Base-by-base conservation (phyloP, 2,329 filamentous ascomycete genomes). In the Penicillium sp. region DNA sequence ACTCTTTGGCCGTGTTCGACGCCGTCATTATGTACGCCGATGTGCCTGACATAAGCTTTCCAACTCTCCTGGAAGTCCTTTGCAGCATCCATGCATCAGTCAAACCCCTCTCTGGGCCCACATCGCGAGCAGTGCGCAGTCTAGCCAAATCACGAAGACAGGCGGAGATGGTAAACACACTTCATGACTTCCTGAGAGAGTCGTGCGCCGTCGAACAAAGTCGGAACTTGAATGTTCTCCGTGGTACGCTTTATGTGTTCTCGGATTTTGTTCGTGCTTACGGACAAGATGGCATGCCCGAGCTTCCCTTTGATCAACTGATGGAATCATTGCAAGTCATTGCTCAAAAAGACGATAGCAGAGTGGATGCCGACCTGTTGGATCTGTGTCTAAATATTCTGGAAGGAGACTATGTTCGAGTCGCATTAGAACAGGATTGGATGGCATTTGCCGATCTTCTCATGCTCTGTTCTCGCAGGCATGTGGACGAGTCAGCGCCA, bases 81-180 rank as follows among this genome's bases (percentile, higher is more conserved):
- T 78, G 75, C 67, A 77, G 74, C 58, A 78, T 78, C 27, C 75
- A 77, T 65, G 74, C 75, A 36, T 78, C 75, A 21, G 76, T 78
- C 31, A 78, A 75, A 56, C 70, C 75, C 35, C 61, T 78, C 23
- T 75, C 75, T 33, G 75, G 75, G 6, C 76, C 75, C 25, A 78
- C 76, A 1, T 77, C 76, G 17, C 68, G 75, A 53, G 74, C 73
- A 29, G 76, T 78, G 33, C 73, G 76, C 39, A 77, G 73, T 58
- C 58, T 78, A 17, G 74, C 73, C 12, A 77, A 75, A 58, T 78
- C 76, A 17, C 66, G 65, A 27, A 68, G 71, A 52, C 73, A 76
- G 49, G 52, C 57, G n/a, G 69, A 76, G 50, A 77, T 78, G 74
- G 61, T 77, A 31, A 64, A 69, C n/a, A 66, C 64, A 9, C 65